Evolutionary conservation across 306 rosid genomes (phyloP).

Genomic region (Prinsepia uniflora): DNA sequence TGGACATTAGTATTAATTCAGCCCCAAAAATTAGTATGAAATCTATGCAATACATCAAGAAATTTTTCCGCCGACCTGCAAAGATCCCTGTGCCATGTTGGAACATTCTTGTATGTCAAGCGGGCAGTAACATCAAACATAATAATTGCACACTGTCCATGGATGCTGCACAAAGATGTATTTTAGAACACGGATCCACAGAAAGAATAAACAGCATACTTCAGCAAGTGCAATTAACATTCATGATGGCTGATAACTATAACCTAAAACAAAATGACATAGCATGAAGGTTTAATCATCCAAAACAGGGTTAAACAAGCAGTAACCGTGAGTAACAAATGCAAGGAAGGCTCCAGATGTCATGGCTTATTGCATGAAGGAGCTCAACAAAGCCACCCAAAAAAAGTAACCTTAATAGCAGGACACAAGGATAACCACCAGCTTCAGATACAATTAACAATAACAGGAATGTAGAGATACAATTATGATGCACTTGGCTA

Average conservation of each 20-base stretch:
- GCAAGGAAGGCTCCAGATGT: neutral
- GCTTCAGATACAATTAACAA: too few species aligned
- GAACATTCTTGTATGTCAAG: constrained; percentile 69
- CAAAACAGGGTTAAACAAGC: neutral
- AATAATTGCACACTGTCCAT: constrained; percentile 76
- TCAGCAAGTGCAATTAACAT: neutral
- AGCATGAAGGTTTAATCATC: neutral
- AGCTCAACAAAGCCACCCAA: too few species aligned
- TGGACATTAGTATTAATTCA: neutral
- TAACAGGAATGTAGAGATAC: neutral
- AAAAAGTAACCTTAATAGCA: neutral
- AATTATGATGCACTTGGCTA: neutral
- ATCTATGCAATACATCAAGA: neutral
- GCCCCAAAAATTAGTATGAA: neutral
- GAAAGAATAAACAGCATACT: neutral
- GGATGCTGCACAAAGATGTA: constrained; percentile 44
- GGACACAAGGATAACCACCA: neutral
- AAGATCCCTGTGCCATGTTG: constrained; percentile 83
- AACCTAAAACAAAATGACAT: neutral
- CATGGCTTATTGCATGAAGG: neutral
- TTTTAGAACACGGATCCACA: neutral
- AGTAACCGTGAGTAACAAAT: neutral
- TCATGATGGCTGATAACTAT: neutral
- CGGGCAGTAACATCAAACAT: constrained; percentile 83
- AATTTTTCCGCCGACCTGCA: constrained; percentile 30